Evolutionary conservation across 768 basidiomycete species (phyloP).

Genomic region (Leccinum subgranulosum): DNA sequence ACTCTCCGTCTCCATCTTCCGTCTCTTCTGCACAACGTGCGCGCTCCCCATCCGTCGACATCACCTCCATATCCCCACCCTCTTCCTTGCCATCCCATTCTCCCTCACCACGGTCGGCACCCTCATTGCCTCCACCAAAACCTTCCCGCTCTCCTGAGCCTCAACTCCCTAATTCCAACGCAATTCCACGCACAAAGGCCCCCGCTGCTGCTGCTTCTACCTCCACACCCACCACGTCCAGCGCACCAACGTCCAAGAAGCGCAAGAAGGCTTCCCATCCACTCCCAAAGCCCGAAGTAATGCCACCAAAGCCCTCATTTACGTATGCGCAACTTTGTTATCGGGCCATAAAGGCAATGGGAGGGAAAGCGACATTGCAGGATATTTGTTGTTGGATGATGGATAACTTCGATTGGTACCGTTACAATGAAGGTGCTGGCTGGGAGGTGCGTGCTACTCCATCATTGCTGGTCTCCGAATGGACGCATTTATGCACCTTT

Average conservation of each 20-base stretch:
- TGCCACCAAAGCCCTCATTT: conserved; percentile 84
- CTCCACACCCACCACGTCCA: conserved; percentile 5
- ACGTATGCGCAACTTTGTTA: conserved; percentile 93
- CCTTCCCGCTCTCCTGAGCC: conserved; percentile 45
- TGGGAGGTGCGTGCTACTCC: conserved; percentile 73
- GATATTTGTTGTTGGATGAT: conserved; percentile 93
- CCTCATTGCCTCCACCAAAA: conserved; percentile 44
- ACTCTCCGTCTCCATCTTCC: conserved; percentile 78
- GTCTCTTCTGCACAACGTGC: conserved; percentile 62
- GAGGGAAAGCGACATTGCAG: conserved; percentile 84
- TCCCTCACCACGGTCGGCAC: conserved; percentile 53
- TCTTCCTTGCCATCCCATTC: conserved; percentile 78
- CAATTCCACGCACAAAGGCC: conserved; percentile 46
- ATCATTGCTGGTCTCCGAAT: conserved; percentile 4
- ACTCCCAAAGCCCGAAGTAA: conserved; percentile 63
- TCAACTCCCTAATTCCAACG: conserved; percentile 61
- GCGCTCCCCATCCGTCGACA: conserved; percentile 80
- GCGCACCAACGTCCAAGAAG: conserved; percentile 50
- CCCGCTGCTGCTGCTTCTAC: conserved; percentile 19
- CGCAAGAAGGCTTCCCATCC: conserved; percentile 57
- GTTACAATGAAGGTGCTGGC: conserved; percentile 72
- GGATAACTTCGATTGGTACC: conserved; percentile 87
- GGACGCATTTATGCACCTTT: conserved; percentile 8
- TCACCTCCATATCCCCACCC: conserved; percentile 78
- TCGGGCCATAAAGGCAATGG: conserved; percentile 78